phyloP scores from a whole-genome alignment of 2,329 filamentous ascomycete genomes.

The Colletotrichum falcatum region DNA sequence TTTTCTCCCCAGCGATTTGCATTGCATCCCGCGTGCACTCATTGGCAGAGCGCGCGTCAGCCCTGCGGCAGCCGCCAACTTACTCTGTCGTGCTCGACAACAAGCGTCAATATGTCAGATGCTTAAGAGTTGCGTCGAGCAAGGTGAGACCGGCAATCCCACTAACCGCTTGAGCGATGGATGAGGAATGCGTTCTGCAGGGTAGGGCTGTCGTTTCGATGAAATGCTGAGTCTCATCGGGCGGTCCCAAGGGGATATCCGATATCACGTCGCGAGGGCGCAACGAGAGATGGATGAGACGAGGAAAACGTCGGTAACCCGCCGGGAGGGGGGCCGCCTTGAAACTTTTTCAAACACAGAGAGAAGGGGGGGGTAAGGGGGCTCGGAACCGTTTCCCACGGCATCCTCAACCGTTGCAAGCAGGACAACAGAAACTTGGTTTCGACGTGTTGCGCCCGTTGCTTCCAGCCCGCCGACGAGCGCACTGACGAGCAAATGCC shows the following conservation, averaged over 20 bases:
- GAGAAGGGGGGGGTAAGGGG: not conserved
- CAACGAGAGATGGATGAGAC: not conserved
- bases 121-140: not conserved
- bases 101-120: not conserved
- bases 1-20: constrained; percentile 14
- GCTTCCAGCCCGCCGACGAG: too few species aligned
- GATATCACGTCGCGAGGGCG: not conserved
- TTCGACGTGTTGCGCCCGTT: too few species aligned
- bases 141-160: not conserved
- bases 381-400: not conserved
- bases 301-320: not conserved
- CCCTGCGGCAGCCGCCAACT: constrained; percentile 15
- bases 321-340: not conserved
- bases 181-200: not conserved
- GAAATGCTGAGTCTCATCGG: not conserved
- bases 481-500: too few species aligned
- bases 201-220: not conserved
- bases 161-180: not conserved
- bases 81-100: not conserved
- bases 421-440: too few species aligned
- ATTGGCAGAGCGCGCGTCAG: constrained; percentile 31
- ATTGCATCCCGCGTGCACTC: constrained; percentile 11
- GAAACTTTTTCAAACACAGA: not conserved
- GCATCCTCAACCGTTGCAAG: not conserved
- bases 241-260: not conserved